Conservation (phyloP, 2,329 filamentous ascomycete species). For the Aspergillus phoenicis region DNA sequence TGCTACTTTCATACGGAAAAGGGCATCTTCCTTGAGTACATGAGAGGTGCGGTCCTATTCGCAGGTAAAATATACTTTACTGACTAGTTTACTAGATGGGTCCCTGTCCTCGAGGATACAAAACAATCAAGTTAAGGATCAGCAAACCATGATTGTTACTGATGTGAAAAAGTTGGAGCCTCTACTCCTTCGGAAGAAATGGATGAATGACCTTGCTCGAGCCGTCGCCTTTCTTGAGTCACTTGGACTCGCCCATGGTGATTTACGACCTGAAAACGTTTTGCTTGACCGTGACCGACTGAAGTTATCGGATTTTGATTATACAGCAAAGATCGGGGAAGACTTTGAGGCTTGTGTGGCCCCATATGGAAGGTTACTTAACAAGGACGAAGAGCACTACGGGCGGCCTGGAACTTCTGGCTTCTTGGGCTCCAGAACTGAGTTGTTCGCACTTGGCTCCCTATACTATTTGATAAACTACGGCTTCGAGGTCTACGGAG, state of each 20-base stretch:
- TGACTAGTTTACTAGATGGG: constrained; percentile 18
- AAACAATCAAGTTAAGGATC: constrained; percentile 26
- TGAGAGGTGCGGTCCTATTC: constrained; percentile 26
- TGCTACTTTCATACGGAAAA: constrained; percentile 25
- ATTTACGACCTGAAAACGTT: constrained; percentile 37
- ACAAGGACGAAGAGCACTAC: constrained; percentile 22
- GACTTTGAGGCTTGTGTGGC: constrained; percentile 27
- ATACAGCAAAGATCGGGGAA: constrained; percentile 28
- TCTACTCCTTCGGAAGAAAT: constrained; percentile 29
- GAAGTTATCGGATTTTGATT: constrained; percentile 35
- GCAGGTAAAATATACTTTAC: neutral
- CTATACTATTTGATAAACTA: constrained; percentile 38
- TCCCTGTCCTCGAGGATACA: constrained; percentile 30
- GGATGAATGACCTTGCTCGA: constrained; percentile 37
- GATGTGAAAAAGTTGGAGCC: constrained; percentile 31
- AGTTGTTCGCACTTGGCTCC: constrained; percentile 37
- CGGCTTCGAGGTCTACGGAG: constrained; percentile 33
- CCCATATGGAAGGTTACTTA: constrained; percentile 32
- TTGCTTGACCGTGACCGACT: constrained; percentile 31
- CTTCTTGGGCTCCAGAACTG: constrained; percentile 31
- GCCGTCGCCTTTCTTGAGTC: constrained; percentile 37
- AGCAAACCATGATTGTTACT: constrained; percentile 25
- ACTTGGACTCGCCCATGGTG: constrained; percentile 35
- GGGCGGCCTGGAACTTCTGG: constrained; percentile 23
- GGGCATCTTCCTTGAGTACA: constrained; percentile 35